phyloP scores from a whole-genome alignment of 2,329 filamentous ascomycete genomes.

The Myriosclerotinia scirpicola region DNA sequence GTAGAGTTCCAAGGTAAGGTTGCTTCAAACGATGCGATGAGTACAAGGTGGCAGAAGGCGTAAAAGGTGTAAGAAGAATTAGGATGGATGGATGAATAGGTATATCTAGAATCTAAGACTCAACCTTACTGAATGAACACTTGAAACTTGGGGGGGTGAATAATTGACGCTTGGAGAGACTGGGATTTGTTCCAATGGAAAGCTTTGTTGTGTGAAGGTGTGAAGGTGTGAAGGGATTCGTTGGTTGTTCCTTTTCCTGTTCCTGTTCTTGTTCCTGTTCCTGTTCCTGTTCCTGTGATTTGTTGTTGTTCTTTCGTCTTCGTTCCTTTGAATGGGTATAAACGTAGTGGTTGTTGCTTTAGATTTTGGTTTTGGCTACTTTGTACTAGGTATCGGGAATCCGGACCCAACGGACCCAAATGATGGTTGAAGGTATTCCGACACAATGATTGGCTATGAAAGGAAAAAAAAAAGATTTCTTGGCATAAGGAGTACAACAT shows the following conservation, averaged over 20 bases:
- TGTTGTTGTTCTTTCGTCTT: not conserved
- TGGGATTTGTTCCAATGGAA: not conserved
- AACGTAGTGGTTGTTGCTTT: not conserved
- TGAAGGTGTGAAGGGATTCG: not conserved
- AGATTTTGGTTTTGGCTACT: constrained; percentile 12
- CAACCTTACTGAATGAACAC: constrained; percentile 2
- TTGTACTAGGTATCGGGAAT: no score
- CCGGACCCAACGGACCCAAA: not conserved
- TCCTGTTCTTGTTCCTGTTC: not conserved
- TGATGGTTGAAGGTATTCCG: not conserved
- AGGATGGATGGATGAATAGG: not conserved
- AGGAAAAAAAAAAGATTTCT: not conserved
- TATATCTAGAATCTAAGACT: not conserved
- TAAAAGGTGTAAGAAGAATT: not conserved
- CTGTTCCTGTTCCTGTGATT: not conserved
- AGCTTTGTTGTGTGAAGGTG: not conserved
- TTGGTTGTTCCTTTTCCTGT: not conserved
- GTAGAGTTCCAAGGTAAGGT: not conserved
- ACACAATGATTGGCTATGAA: not conserved
- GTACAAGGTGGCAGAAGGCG: not conserved
- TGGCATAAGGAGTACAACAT: not conserved
- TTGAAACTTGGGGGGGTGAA: not conserved
- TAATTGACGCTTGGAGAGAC: not conserved
- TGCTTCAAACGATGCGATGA: not conserved
- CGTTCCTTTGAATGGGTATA: constrained; percentile 7